Evolutionary conservation across 768 basidiomycete genomes (phyloP).

Genomic region (Fomitopsis pulvina): DNA sequence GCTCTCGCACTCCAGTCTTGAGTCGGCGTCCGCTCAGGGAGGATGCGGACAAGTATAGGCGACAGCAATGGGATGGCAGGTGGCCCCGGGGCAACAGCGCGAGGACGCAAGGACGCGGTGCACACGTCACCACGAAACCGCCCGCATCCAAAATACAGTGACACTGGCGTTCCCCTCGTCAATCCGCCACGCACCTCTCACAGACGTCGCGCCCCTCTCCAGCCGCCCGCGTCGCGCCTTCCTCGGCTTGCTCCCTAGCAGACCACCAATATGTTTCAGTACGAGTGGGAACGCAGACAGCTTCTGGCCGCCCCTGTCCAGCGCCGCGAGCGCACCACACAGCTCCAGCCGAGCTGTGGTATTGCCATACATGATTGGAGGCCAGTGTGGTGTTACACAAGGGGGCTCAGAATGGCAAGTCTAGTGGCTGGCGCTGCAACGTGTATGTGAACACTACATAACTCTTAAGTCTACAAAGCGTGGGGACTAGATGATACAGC

Average conservation of each 20-base stretch:
- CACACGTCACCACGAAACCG: not conserved
- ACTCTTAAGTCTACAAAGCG: too few relatives aligned
- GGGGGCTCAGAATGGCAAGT: not conserved
- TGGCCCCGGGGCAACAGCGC: too few relatives aligned
- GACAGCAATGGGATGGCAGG: too few relatives aligned
- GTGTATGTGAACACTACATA: not conserved
- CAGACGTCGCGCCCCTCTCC: slow-evolving; percentile 39
- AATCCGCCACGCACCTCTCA: slow-evolving; percentile 39
- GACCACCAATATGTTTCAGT: slow-evolving; percentile 40
- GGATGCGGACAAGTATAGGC: too few relatives aligned
- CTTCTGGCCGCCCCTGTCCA: slow-evolving; percentile 76
- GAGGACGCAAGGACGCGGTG: too few relatives aligned
- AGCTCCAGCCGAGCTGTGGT: too few relatives aligned
- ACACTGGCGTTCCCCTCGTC: slow-evolving; percentile 38
- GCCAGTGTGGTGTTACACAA: not conserved
- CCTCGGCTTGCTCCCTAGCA: slow-evolving; percentile 39
- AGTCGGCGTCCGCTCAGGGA: too few relatives aligned
- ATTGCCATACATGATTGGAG: too few relatives aligned
- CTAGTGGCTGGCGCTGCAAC: not conserved
- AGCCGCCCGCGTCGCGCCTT: slow-evolving; percentile 43
- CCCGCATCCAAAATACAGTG: not conserved
- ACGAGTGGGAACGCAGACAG: slow-evolving; percentile 54
- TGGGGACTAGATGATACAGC: not conserved
- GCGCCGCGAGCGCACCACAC: slow-evolving; percentile 53
- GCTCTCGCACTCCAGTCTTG: too few relatives aligned